These are phyloP conservation scores for Nakazawaea holstii DNA, from an alignment of 805 yeast genomes.

Conservation along the genomic window DNA sequence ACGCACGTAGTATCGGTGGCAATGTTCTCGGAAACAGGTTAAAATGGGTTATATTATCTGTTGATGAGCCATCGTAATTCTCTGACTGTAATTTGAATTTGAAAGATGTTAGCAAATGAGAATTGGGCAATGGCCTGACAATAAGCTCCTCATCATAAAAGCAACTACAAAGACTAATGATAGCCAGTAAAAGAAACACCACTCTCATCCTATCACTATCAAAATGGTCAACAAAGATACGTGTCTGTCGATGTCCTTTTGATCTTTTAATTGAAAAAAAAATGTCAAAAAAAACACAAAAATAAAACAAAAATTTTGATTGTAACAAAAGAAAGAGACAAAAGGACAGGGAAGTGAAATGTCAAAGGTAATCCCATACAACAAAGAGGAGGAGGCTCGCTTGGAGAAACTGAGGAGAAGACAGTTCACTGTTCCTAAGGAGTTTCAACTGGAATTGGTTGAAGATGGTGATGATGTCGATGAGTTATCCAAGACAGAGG, in stretches of 20 bases:
- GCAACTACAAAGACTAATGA: background rate
- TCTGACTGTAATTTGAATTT: constrained; percentile 60
- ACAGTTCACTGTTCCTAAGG: constrained; percentile 15
- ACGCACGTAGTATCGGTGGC: constrained; percentile 65
- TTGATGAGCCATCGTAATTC: constrained; percentile 16
- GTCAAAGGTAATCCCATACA: constrained; percentile 9
- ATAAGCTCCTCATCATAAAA: constrained; percentile 54
- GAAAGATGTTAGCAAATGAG: constrained; percentile 66
- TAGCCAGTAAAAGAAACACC: background rate
- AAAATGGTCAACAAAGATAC: background rate
- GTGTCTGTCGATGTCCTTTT: background rate
- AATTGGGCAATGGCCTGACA: constrained; percentile 69
- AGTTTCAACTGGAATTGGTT: constrained; percentile 12
- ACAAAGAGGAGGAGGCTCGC: constrained; percentile 4
- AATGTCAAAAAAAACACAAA: background rate
- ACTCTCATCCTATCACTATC: background rate
- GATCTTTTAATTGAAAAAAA: background rate
- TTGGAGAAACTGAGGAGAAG: constrained; percentile 4
- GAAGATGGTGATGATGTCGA: constrained; percentile 19
- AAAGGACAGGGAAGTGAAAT: background rate
- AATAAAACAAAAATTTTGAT: background rate
- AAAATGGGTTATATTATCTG: constrained; percentile 36
- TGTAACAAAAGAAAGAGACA: background rate
- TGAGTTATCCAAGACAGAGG: constrained; percentile 19
- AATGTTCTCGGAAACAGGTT: constrained; percentile 74